Base-by-base conservation (phyloP, 2,329 filamentous ascomycete genomes). In the Grosmannia huntii region DNA sequence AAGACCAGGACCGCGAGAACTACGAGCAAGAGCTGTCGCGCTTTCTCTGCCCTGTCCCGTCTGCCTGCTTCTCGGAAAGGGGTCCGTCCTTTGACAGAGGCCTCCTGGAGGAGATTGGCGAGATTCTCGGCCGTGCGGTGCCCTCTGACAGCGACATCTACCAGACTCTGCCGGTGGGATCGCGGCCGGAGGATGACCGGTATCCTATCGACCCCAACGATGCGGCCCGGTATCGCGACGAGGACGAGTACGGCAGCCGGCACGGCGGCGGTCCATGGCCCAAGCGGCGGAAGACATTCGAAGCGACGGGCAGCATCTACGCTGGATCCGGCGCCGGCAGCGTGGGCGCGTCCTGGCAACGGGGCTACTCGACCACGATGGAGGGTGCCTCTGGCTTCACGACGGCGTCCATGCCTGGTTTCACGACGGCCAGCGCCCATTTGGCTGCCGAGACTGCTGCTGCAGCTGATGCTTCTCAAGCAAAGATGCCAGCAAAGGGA, bases 41-140 rank as follows among this genome's bases (percentile, higher is more conserved):
- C 0, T 96, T 96, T 65, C 73, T 96, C 23, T 77, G 82, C 0
- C 73, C 78, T 68, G 65, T 82, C 61, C 76, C 48, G 73, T 52
- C 28, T n/a, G 36, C 36, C 25, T 76, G 23, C 61, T 62, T 70
- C 69, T 81, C 80, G 61, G 78, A 38, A 28, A 80, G 81, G 64
- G 91, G 90, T 0, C 89, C 91, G 1, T 82, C 81, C 0, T 81
- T 95, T 54, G 77, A 84, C 41, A 76, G 80, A 38, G 73, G 75
- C 1, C 75, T 83, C 1, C 76, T 94, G 12, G 76, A 79, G 46
- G 80, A 82, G 33, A 80, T 94, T 9, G 86, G 87, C 5, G 82
- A 78, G 54, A 92, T 95, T 21, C 73, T 96, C 5, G 72, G 79
- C 7, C 79, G 89, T 59, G 69, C 75, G 1, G 77, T 82, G 41